Conservation (phyloP, 176 grass and related monocot species). For the Chrysopogon serrulatus region DNA sequence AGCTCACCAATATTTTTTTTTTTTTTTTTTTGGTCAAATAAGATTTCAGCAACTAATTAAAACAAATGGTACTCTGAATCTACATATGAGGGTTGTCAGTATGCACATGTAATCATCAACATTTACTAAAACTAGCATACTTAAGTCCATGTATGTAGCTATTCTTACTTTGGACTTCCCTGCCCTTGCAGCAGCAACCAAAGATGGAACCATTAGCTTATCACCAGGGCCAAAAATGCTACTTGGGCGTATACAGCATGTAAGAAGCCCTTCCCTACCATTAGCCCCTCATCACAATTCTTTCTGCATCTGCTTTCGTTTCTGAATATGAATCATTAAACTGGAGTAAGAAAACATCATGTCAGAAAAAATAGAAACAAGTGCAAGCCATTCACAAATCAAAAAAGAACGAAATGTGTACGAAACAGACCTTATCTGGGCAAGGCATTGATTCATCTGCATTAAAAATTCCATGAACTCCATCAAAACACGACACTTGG, state of each 20-base stretch:
- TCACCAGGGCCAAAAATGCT: slow-evolving; percentile 99
- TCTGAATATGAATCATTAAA: slow-evolving; percentile 99
- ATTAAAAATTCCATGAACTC: slow-evolving; percentile 87
- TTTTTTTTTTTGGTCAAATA: slow-evolving; percentile 1
- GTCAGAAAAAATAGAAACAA: slow-evolving; percentile 36
- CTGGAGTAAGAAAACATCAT: slow-evolving; percentile 52
- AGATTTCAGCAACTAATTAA: not conserved
- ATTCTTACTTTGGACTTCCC: slow-evolving; percentile 88
- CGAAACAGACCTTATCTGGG: slow-evolving; percentile 65
- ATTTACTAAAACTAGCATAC: slow-evolving; percentile 9
- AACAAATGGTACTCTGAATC: not conserved
- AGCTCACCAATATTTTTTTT: not conserved
- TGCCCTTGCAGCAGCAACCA: slow-evolving; percentile 83
- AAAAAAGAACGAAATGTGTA: slow-evolving; percentile 12
- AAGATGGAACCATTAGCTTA: slow-evolving; percentile 88
- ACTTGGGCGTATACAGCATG: slow-evolving; percentile 96
- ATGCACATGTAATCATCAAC: not conserved
- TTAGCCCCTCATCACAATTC: slow-evolving; percentile 82
- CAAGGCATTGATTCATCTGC: slow-evolving; percentile 84
- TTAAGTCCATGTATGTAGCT: slow-evolving; percentile 4
- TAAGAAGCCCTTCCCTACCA: slow-evolving; percentile 80
- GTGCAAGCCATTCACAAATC: not conserved
- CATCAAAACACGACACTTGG: slow-evolving; percentile 96
- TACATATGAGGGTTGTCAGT: not conserved
- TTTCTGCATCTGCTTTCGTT: slow-evolving; percentile 98